Evolutionary conservation across 148 eudicot genomes (phyloP).

Genomic region (Vaccinium vitisidaea): DNA sequence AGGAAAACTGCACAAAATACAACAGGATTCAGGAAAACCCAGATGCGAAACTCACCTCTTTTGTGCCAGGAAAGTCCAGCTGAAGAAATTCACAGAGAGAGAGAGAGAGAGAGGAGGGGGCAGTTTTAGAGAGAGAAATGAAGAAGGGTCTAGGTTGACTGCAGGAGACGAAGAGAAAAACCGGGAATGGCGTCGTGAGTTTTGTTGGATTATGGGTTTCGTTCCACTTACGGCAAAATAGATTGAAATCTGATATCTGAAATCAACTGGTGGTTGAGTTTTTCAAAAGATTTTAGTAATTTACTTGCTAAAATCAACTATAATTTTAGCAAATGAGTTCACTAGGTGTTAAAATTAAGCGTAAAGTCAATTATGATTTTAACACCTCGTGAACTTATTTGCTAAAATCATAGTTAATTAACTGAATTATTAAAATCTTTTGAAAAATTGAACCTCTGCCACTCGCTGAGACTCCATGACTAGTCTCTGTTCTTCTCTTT

Average conservation of each 20-base stretch:
- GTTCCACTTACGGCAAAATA: neutral
- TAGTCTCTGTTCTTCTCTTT: neutral
- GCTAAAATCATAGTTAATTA: too few species aligned
- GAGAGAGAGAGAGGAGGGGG: neutral
- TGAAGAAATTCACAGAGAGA: neutral
- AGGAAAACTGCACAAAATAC: neutral
- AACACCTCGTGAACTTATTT: too few species aligned
- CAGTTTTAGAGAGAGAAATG: neutral
- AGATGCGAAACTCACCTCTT: slow-evolving; percentile 4
- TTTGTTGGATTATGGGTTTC: neutral
- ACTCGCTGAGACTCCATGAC: neutral
- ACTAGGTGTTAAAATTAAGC: too few species aligned
- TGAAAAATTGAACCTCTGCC: too few species aligned
- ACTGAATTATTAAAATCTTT: too few species aligned
- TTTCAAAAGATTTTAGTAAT: too few species aligned
- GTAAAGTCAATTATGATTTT: too few species aligned
- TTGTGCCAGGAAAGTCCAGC: neutral
- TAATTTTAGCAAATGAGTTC: too few species aligned
- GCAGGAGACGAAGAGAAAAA: neutral
- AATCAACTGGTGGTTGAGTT: too few species aligned
- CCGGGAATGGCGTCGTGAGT: neutral
- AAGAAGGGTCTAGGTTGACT: neutral
- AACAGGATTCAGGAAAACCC: neutral
- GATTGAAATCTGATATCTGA: too few species aligned
- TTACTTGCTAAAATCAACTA: too few species aligned